phyloP scores from a whole-genome alignment of 129 eudicot species.

The Kitagawia praeruptora region DNA sequence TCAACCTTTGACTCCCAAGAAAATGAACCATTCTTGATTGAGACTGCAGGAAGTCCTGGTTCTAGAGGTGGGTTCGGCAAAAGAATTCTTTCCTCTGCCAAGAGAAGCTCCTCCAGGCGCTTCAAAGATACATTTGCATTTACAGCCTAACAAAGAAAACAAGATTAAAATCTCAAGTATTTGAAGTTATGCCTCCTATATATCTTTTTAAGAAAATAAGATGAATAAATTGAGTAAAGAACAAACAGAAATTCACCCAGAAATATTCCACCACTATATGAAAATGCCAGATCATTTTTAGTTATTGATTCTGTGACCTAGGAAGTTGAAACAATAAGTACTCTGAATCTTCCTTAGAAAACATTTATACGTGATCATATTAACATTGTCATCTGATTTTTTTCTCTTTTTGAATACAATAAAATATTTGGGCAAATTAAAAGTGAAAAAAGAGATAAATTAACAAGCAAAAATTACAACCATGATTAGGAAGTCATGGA shows the following conservation, averaged over 20 bases:
- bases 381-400: not conserved
- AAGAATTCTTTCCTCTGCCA: constrained; percentile 87
- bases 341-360: not conserved
- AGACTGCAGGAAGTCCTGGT: constrained; percentile 71
- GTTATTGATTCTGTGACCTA: not conserved
- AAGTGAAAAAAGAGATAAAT: not conserved
- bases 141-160: constrained; percentile 59
- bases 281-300: not conserved
- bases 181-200: not conserved
- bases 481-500: not conserved
- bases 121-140: constrained; percentile 83
- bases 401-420: not conserved
- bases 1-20: constrained; percentile 92
- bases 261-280: not conserved
- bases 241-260: not conserved
- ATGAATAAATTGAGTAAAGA: not conserved
- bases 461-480: not conserved
- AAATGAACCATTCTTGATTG: constrained; percentile 75
- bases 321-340: not conserved
- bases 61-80: constrained; percentile 86
- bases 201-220: not conserved
- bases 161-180: not conserved
- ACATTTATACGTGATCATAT: not conserved
- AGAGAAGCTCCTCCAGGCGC: constrained; percentile 78
- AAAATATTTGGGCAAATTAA: not conserved